phyloP scores from a whole-genome alignment of 495 filamentous ascomycete genomes.

The Hypoxylon subgilvum region DNA sequence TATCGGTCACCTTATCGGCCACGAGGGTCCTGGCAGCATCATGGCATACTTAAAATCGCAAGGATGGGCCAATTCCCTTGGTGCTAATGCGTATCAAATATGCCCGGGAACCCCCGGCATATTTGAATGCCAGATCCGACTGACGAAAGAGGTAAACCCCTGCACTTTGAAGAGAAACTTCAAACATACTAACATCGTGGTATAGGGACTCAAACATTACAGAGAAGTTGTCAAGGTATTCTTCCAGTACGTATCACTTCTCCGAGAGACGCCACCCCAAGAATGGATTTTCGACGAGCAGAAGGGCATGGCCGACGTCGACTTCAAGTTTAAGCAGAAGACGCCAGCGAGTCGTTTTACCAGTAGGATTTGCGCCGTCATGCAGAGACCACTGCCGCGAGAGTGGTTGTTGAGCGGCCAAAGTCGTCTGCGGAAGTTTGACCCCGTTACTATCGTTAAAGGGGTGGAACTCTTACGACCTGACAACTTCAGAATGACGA shows the following conservation, averaged over 20 bases:
- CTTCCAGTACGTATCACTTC: constrained; percentile 92
- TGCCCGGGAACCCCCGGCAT: constrained; percentile 81
- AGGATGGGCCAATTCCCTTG: constrained; percentile 90
- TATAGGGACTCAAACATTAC: constrained; percentile 71
- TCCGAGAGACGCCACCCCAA: constrained; percentile 79
- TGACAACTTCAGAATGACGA: constrained; percentile 84
- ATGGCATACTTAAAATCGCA: constrained; percentile 93
- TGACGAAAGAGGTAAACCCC: constrained; percentile 76
- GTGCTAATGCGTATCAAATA: constrained; percentile 74
- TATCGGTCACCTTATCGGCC: constrained; percentile 90
- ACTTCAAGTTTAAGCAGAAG: constrained; percentile 95
- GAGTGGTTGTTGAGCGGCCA: constrained; percentile 84
- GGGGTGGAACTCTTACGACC: constrained; percentile 77
- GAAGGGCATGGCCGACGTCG: constrained; percentile 84
- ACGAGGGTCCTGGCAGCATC: constrained; percentile 96
- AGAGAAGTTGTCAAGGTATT: constrained; percentile 83
- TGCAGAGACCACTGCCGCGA: constrained; percentile 88
- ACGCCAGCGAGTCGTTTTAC: constrained; percentile 86
- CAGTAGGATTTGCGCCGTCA: constrained; percentile 76
- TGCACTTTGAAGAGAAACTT: not conserved
- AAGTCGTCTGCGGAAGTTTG: constrained; percentile 73
- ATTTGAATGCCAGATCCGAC: constrained; percentile 77
- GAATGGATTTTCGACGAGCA: constrained; percentile 94
- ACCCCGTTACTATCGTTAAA: constrained; percentile 74
- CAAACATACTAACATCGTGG: constrained; percentile 13